These are phyloP conservation scores for Globisporangium carolinianum DNA, from an alignment of 352 stramenopile genomes.

Conservation along the genomic window DNA sequence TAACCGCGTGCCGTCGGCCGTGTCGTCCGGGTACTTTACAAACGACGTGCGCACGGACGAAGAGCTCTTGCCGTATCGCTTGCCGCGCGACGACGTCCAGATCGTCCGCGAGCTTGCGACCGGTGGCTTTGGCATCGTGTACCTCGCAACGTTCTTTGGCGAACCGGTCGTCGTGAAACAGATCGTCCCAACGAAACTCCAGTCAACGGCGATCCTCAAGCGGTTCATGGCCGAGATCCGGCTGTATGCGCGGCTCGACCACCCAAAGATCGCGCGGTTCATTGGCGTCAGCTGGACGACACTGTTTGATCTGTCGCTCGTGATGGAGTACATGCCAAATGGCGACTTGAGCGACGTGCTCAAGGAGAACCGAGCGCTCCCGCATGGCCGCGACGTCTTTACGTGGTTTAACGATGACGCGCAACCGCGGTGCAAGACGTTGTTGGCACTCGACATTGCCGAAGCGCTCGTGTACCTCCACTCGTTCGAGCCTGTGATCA, in stretches of 20 bases:
- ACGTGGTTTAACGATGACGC: conserved; percentile 2
- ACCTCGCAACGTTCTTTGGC: conserved; percentile 28
- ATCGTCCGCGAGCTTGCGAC: conserved; percentile 32
- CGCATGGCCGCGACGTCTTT: conserved; percentile 2
- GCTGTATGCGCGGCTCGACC: conserved; percentile 41
- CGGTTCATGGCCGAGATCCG: conserved; percentile 66
- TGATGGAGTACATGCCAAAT: conserved; percentile 40
- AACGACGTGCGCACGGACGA: conserved; percentile 71
- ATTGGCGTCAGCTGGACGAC: conserved; percentile 43
- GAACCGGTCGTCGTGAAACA: conserved; percentile 41
- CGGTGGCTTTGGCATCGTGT: conserved; percentile 57
- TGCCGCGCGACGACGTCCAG: conserved; percentile 43
- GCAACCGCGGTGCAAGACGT: conserved; percentile 23
- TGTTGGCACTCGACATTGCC: conserved; percentile 34
- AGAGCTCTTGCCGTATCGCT: conserved; percentile 35
- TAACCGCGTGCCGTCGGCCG: conserved; percentile 7
- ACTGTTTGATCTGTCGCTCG: conserved; percentile 34
- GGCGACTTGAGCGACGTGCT: conserved; percentile 31
- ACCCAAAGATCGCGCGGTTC: conserved; percentile 46
- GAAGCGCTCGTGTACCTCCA: conserved; percentile 45
- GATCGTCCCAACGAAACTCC: conserved; percentile 21
- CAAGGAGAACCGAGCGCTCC: conserved; percentile 1
- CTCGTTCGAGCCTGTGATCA: conserved; percentile 40
- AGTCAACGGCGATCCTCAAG: conserved; percentile 16
- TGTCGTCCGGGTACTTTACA: conserved; percentile 18